These are phyloP conservation scores for Mycena albidolilacea DNA, from an alignment of 768 basidiomycete species.

Conservation along the genomic window DNA sequence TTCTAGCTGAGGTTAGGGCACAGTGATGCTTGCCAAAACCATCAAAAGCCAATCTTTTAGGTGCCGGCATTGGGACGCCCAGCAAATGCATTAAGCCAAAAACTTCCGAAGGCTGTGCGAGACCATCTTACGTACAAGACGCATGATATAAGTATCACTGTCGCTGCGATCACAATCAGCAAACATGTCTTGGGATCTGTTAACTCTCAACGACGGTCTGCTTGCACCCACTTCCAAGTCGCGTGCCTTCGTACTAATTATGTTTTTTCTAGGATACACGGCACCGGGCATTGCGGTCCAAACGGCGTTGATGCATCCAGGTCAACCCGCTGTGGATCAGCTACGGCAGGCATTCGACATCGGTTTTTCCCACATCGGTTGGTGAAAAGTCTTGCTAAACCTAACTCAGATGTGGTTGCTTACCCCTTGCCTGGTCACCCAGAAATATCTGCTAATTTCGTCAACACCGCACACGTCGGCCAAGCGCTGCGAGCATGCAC, in stretches of 20 bases:
- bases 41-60: not conserved
- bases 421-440: not conserved
- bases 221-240: not conserved
- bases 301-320: not conserved
- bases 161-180: not conserved
- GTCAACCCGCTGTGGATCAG: slow-evolving; percentile 1
- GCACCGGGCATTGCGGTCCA: not conserved
- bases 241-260: not conserved
- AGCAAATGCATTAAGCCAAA: not conserved
- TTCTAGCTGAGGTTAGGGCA: not conserved
- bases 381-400: not conserved
- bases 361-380: not conserved
- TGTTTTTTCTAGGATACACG: not conserved
- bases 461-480: not conserved
- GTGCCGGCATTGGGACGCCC: not conserved
- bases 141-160: not conserved
- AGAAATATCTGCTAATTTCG: slow-evolving; percentile 1
- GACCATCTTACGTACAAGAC: not conserved
- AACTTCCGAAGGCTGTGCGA: not conserved
- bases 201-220: not conserved
- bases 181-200: not conserved
- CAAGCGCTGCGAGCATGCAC: not conserved
- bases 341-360: not conserved
- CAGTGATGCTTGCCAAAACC: not conserved
- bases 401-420: not conserved